These are phyloP conservation scores for Diaporthe citriasiana DNA, from an alignment of 2,329 filamentous ascomycete genomes.

Conservation along the genomic window DNA sequence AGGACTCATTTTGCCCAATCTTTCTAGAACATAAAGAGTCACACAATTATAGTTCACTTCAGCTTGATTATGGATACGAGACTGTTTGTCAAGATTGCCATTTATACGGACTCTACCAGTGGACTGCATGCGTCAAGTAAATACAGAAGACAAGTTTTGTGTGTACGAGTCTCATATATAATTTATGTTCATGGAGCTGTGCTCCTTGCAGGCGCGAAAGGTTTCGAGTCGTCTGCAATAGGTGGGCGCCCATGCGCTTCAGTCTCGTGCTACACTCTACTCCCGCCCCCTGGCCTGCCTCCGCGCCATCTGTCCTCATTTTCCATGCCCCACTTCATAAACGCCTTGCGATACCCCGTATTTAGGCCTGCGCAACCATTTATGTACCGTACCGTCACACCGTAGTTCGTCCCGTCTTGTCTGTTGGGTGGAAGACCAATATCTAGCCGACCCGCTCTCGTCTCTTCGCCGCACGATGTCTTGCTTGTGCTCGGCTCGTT, in stretches of 20 bases:
- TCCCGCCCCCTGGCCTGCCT: not conserved
- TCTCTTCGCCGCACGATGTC: not conserved
- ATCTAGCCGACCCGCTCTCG: not conserved
- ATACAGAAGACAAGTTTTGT: too few relatives aligned
- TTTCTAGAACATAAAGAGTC: too few relatives aligned
- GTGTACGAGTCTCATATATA: too few relatives aligned
- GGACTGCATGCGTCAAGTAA: not conserved
- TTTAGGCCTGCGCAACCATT: not conserved
- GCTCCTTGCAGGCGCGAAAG: not conserved
- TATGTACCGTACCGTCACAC: not conserved
- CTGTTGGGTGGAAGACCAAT: not conserved
- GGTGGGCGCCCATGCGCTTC: not conserved
- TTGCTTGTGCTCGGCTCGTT: too few relatives aligned
- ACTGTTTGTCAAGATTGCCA: not conserved
- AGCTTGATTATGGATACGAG: too few relatives aligned
- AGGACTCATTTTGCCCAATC: too few relatives aligned
- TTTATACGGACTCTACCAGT: not conserved
- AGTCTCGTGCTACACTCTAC: not conserved
- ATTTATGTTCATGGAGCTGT: not conserved
- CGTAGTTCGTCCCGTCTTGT: not conserved
- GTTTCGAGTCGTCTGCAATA: not conserved
- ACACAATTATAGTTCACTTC: too few relatives aligned
- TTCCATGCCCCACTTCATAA: too few relatives aligned
- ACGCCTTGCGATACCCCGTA: not conserved
- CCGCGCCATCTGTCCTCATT: not conserved